Evolutionary conservation across 495 filamentous ascomycete species (phyloP).

Genomic region (Penicillium silybi): DNA sequence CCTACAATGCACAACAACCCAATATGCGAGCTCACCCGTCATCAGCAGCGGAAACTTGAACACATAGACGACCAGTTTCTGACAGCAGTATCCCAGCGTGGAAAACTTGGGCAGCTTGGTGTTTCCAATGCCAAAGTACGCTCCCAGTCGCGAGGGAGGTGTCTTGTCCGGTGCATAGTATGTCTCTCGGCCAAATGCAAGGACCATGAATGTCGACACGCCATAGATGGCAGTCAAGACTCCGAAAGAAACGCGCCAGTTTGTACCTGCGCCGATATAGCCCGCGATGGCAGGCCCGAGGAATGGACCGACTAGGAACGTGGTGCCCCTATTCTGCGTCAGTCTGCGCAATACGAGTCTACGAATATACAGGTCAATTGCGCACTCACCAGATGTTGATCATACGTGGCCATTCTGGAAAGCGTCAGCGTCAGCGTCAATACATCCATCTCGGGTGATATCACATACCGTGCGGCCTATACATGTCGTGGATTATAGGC

Average conservation of each 20-base stretch:
- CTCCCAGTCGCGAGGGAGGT: constrained; percentile 17
- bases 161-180: constrained; percentile 31
- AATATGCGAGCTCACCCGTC: constrained; percentile 15
- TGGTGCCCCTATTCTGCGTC: constrained; percentile 27
- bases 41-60: constrained; percentile 33
- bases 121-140: constrained; percentile 51
- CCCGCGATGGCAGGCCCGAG: constrained; percentile 44
- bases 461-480: constrained; percentile 33
- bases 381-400: constrained; percentile 42
- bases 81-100: constrained; percentile 21
- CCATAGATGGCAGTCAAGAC: constrained; percentile 46
- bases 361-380: background rate
- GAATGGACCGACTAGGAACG: constrained; percentile 44
- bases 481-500: constrained; percentile 46
- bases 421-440: background rate
- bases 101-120: constrained; percentile 23
- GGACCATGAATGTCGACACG: constrained; percentile 36
- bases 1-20: background rate
- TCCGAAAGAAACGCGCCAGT: constrained; percentile 44
- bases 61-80: constrained; percentile 26
- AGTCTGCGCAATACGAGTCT: background rate
- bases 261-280: constrained; percentile 31
- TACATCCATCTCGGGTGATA: background rate
- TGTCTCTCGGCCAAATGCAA: constrained; percentile 47
- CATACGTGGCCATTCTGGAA: constrained; percentile 42